phyloP scores from a whole-genome alignment of 2,329 filamentous ascomycete genomes.

The Dactylonectria macrodidyma region DNA sequence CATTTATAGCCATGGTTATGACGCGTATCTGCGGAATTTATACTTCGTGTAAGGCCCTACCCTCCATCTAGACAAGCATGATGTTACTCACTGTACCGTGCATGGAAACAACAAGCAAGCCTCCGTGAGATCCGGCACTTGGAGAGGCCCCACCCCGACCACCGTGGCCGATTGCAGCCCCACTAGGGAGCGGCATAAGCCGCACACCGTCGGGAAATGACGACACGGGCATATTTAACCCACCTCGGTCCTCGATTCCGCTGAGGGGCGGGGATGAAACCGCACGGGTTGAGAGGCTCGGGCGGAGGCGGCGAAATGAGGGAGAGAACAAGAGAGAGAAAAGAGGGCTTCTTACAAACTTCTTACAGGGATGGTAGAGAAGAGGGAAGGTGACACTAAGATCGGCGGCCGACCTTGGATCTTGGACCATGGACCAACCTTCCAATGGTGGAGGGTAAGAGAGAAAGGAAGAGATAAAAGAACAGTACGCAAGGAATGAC shows the following conservation, averaged over 20 bases:
- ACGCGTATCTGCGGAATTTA: not conserved
- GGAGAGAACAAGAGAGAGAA: not conserved
- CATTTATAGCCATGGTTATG: not conserved
- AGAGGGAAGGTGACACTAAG: not conserved
- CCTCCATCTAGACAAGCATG: not conserved
- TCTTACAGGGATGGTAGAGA: not conserved
- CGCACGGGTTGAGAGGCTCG: conserved; percentile 23
- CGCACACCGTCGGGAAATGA: conserved; percentile 44
- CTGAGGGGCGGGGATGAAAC: conserved; percentile 26
- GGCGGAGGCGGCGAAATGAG: conserved; percentile 2
- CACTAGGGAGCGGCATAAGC: conserved; percentile 41
- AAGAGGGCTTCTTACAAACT: not conserved
- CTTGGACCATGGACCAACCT: not conserved
- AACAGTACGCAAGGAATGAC: not conserved
- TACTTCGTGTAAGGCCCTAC: not conserved
- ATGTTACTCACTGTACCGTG: not conserved
- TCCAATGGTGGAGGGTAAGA: not conserved
- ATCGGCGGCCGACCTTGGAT: not conserved
- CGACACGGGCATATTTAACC: conserved; percentile 12
- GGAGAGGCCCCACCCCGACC: conserved; percentile 37
- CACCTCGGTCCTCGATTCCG: conserved; percentile 31
- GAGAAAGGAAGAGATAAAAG: not conserved
- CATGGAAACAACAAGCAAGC: conserved; percentile 21
- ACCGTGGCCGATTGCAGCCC: conserved; percentile 28
- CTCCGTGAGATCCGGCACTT: conserved; percentile 26